These are phyloP conservation scores for Epichloe aotearoae DNA, from an alignment of 2,329 filamentous ascomycete genomes.

Conservation along the genomic window DNA sequence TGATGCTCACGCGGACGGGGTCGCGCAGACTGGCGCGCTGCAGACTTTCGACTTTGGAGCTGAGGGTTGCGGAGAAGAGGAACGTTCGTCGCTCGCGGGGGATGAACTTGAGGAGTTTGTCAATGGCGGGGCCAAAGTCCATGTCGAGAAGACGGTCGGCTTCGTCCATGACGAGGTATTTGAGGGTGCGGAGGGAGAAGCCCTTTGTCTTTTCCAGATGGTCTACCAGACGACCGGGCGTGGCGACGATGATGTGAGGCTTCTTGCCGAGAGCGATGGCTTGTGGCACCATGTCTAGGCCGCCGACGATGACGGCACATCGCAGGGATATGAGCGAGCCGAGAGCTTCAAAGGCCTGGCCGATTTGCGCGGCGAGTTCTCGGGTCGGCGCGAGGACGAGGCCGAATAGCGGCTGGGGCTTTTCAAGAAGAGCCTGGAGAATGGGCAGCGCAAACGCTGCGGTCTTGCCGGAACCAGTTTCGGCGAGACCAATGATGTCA, in stretches of 20 bases:
- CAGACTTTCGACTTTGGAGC: conserved; percentile 80
- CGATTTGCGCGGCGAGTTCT: conserved; percentile 86
- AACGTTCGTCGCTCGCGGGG: conserved; percentile 73
- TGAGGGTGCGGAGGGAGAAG: conserved; percentile 70
- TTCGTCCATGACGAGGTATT: conserved; percentile 91
- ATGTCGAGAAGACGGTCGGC: conserved; percentile 85
- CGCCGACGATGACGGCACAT: conserved; percentile 77
- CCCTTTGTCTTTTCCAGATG: conserved; percentile 96
- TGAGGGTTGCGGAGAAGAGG: conserved; percentile 91
- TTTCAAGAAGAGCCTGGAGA: conserved; percentile 77
- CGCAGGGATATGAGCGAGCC: conserved; percentile 80
- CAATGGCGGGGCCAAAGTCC: conserved; percentile 83
- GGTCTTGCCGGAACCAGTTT: conserved; percentile 93
- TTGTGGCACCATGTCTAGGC: conserved; percentile 91
- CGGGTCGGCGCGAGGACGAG: conserved; percentile 85
- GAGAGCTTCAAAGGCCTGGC: conserved; percentile 74
- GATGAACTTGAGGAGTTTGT: conserved; percentile 85
- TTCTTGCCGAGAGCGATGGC: conserved; percentile 88
- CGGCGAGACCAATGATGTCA: conserved; percentile 85
- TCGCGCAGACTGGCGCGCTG: conserved; percentile 81
- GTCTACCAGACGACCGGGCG: conserved; percentile 77
- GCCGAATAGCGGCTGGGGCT: conserved; percentile 75
- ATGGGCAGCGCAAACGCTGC: conserved; percentile 91
- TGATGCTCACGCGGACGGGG: conserved; percentile 72
- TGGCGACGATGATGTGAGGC: conserved; percentile 86